These are phyloP conservation scores for Amphichorda felina DNA, from an alignment of 2,329 filamentous ascomycete species.

Conservation along the genomic window DNA sequence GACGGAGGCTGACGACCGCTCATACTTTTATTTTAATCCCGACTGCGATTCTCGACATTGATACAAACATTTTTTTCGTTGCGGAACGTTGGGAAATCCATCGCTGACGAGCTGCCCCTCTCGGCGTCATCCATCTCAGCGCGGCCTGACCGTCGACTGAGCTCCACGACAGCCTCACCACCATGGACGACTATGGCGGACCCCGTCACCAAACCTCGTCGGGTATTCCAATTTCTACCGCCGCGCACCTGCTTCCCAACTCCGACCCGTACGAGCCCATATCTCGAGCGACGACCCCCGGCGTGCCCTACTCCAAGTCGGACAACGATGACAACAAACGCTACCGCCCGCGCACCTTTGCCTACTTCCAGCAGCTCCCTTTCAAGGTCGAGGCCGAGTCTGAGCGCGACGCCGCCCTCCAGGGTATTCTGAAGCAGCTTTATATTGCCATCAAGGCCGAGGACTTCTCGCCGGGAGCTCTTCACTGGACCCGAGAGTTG, in stretches of 20 bases:
- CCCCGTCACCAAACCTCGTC: conserved; percentile 17
- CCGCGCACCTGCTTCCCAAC: conserved; percentile 19
- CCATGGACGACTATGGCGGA: conserved; percentile 27
- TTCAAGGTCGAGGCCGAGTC: conserved; percentile 75
- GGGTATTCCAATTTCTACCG: conserved; percentile 17
- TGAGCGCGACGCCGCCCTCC: conserved; percentile 66
- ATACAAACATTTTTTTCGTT: too few relatives aligned
- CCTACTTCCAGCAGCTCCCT: conserved; percentile 82
- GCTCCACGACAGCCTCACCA: conserved; percentile 2
- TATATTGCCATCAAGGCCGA: conserved; percentile 87
- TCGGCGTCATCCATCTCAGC: not conserved
- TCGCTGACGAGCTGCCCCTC: not conserved
- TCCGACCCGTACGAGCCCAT: conserved; percentile 50
- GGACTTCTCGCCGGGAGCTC: conserved; percentile 84
- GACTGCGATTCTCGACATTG: too few relatives aligned
- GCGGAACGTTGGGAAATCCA: not conserved
- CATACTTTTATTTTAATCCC: too few relatives aligned
- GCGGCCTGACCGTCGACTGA: not conserved
- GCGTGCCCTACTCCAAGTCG: conserved; percentile 40
- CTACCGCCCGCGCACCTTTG: conserved; percentile 81
- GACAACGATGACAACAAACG: conserved; percentile 46
- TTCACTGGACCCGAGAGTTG: conserved; percentile 96
- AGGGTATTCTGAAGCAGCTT: conserved; percentile 84
- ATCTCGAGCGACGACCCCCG: conserved; percentile 79
- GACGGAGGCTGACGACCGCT: too few relatives aligned